Percentiles rank a stretch among this genome's conserved stretches.
phyloP scores from a whole-genome alignment of 2,329 filamentous ascomycete genomes.

The Emergomyces pasteurianus region DNA sequence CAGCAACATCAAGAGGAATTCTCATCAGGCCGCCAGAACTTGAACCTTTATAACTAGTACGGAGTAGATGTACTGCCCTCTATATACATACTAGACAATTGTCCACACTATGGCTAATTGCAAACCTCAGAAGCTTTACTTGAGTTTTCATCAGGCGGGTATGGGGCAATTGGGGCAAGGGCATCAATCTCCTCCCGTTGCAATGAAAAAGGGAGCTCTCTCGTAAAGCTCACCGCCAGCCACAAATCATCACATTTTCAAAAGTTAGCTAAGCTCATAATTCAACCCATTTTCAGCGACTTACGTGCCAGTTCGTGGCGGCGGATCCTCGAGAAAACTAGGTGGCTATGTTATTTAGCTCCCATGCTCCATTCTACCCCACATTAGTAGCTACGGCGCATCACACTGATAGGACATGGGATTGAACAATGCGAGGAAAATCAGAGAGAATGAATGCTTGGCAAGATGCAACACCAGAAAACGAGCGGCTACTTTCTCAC shows the following conservation, averaged over 20 bases:
- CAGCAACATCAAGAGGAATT: neutral
- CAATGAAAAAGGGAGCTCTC: no score
- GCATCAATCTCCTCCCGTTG: no score
- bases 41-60: no score
- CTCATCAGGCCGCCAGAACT: neutral
- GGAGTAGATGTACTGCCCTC: no score
- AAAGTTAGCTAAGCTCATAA: neutral
- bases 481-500: neutral
- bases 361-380: no score
- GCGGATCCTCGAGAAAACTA: neutral
- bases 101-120: no score
- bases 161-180: no score
- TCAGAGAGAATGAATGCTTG: neutral
- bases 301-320: neutral
- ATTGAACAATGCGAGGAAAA: no score
- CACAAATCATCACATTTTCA: neutral
- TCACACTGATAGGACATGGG: neutral
- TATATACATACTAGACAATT: no score
- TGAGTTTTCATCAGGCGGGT: no score
- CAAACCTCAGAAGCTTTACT: no score
- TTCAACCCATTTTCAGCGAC: neutral
- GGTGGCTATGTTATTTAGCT: neutral
- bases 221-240: neutral
- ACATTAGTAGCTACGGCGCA: no score
- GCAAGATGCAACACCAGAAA: neutral